Percentiles rank a stretch among this genome's conserved stretches.
These are phyloP conservation scores for Naganishia onofrii DNA, from an alignment of 768 basidiomycete genomes.

Conservation along the genomic window DNA sequence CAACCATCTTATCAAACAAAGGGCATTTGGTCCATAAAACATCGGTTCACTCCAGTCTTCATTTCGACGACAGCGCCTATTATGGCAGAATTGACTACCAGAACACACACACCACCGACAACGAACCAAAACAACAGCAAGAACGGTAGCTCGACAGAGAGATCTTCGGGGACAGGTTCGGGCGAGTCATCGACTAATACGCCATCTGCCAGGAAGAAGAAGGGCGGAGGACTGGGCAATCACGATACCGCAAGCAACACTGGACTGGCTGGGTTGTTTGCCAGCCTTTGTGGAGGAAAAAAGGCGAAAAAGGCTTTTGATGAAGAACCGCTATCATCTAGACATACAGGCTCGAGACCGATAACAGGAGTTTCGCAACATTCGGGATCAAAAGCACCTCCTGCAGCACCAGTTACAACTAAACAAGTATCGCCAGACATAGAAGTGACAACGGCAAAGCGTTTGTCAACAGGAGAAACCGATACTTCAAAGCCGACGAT, in stretches of 20 bases:
- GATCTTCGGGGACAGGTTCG: constrained; percentile 21
- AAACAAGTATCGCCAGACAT: constrained; percentile 18
- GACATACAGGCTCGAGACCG: not conserved
- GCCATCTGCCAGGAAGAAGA: constrained; percentile 11
- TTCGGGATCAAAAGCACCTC: constrained; percentile 7
- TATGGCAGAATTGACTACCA: not conserved
- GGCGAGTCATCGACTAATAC: constrained; percentile 7
- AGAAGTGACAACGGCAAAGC: constrained; percentile 19
- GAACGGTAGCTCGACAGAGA: constrained; percentile 6
- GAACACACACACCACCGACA: not conserved
- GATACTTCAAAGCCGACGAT: not conserved
- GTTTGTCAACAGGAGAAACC: not conserved
- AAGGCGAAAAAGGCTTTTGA: constrained; percentile 20
- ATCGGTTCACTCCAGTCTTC: not conserved
- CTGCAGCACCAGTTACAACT: constrained; percentile 15
- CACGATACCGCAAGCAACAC: not conserved
- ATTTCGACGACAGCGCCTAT: not conserved
- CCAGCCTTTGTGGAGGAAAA: constrained; percentile 11
- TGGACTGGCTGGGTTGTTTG: constrained; percentile 13
- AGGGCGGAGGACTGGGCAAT: constrained; percentile 6
- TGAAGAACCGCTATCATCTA: not conserved
- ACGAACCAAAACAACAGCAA: constrained; percentile 7
- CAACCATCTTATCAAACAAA: not conserved
- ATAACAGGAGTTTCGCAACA: not conserved
- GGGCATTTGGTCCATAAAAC: not conserved